Conservation (phyloP, 257 asterid species). For the Nemophila menziesii region DNA sequence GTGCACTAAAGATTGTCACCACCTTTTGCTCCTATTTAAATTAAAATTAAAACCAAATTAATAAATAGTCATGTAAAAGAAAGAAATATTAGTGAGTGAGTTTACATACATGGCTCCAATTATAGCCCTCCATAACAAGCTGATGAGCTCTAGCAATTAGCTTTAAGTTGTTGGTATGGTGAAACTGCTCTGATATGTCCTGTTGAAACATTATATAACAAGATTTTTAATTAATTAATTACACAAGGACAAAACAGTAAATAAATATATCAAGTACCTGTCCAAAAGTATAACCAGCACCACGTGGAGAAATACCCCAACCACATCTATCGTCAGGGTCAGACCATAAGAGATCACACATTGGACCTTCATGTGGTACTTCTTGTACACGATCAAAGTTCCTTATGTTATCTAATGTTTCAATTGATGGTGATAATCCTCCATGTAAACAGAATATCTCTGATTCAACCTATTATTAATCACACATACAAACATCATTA, state of each 20-base stretch:
- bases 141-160: constrained; percentile 96
- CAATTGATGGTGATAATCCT: constrained; percentile 88
- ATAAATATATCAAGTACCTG: constrained; percentile 39
- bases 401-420: constrained; percentile 86
- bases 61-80: too few species aligned
- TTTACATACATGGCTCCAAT: constrained; percentile 99
- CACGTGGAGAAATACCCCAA: constrained; percentile 98
- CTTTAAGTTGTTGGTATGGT: constrained; percentile 72
- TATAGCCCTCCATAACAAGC: constrained; percentile 96
- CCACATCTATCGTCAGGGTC: constrained; percentile 99
- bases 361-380: constrained; percentile 98
- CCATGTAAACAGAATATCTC: constrained; percentile 94
- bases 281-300: constrained; percentile 96
- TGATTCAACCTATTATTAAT: constrained; percentile 72
- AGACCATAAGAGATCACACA: constrained; percentile 96
- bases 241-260: constrained; percentile 1
- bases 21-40: constrained; percentile 80
- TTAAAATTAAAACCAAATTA: not conserved
- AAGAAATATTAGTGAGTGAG: too few species aligned
- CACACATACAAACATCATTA: not conserved
- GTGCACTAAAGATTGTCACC: constrained; percentile 90
- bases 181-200: constrained; percentile 97
- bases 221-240: not conserved
- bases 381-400: constrained; percentile 97
- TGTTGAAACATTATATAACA: constrained; percentile 17